Evolutionary conservation across 306 rosid species (phyloP).

Genomic region (Arachis hypogaea): DNA sequence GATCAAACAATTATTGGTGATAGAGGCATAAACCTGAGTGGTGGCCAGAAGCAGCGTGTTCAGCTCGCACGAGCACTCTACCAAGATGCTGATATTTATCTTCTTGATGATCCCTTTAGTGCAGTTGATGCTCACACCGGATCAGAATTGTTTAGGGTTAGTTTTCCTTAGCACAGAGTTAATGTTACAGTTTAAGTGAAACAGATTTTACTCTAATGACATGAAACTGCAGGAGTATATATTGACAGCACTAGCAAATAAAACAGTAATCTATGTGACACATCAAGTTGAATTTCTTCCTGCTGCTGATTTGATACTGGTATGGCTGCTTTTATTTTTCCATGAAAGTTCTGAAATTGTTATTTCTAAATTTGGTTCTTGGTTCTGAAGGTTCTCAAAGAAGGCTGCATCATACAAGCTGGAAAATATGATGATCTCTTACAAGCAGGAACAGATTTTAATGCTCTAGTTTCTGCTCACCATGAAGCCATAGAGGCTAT

Average conservation of each 20-base stretch:
- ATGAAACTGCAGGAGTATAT: slow-evolving; percentile 87
- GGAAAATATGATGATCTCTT: slow-evolving; percentile 96
- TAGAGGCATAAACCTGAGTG: slow-evolving; percentile 97
- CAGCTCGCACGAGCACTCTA: slow-evolving; percentile 99
- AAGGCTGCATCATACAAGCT: slow-evolving; percentile 86
- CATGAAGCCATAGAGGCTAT: slow-evolving; percentile 98
- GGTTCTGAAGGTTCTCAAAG: slow-evolving; percentile 79
- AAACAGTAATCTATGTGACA: slow-evolving; percentile 92
- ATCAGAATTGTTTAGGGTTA: slow-evolving; percentile 68
- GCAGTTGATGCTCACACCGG: slow-evolving; percentile 99
- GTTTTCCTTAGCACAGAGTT: slow-evolving; percentile 38
- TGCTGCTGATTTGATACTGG: slow-evolving; percentile 91
- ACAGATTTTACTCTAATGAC: slow-evolving; percentile 43
- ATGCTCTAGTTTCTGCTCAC: slow-evolving; percentile 89
- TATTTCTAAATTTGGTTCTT: slow-evolving; percentile 38
- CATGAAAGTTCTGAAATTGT: neutral
- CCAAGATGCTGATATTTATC: slow-evolving; percentile 96
- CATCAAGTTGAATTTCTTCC: slow-evolving; percentile 99
- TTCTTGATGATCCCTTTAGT: slow-evolving; percentile 98
- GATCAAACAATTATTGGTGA: slow-evolving; percentile 99
- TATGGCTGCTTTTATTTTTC: slow-evolving; percentile 42
- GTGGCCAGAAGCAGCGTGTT: slow-evolving; percentile 99
- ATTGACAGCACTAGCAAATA: slow-evolving; percentile 80
- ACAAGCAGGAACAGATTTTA: slow-evolving; percentile 97
- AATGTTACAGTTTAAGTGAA: slow-evolving; percentile 39